Evolutionary conservation across 2,329 filamentous ascomycete species (phyloP).

Genomic region (Aspergillus ochraceus): DNA sequence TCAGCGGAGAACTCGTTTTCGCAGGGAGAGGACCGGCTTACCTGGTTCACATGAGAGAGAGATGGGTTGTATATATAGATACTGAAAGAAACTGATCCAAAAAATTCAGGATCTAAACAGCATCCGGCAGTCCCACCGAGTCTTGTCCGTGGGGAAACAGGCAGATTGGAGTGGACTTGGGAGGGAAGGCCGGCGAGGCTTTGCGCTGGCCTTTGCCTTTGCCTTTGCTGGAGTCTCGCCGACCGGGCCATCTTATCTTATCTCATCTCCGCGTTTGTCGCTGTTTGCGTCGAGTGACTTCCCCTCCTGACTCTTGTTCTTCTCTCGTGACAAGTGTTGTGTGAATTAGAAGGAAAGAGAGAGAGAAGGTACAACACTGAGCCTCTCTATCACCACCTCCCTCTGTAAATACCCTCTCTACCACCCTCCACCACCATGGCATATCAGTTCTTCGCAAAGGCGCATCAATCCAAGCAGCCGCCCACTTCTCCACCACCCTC

Average conservation of each 20-base stretch:
- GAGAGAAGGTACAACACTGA: no score
- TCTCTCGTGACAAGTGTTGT: not conserved
- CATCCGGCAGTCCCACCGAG: slow-evolving; percentile 5
- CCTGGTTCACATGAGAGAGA: slow-evolving; percentile 10
- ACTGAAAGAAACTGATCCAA: not conserved
- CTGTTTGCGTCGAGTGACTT: slow-evolving; percentile 5
- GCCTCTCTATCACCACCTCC: not conserved
- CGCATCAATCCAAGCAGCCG: slow-evolving; percentile 27
- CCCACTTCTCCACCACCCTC: slow-evolving; percentile 24
- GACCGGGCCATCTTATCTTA: slow-evolving; percentile 32
- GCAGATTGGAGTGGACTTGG: slow-evolving; percentile 11
- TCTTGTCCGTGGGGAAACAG: not conserved
- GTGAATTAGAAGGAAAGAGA: no score
- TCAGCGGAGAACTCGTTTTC: slow-evolving; percentile 13
- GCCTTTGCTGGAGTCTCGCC: slow-evolving; percentile 11
- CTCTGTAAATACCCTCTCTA: not conserved
- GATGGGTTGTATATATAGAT: slow-evolving; percentile 6
- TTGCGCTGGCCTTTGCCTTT: slow-evolving; percentile 15
- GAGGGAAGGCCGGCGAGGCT: slow-evolving; percentile 23
- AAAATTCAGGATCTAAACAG: not conserved
- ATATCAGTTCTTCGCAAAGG: slow-evolving; percentile 40
- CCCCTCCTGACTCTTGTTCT: slow-evolving; percentile 7
- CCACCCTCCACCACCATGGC: slow-evolving; percentile 26
- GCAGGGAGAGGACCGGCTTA: slow-evolving; percentile 6
- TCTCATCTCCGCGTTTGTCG: slow-evolving; percentile 35